Percentiles rank a stretch among this genome's conserved stretches.
Conservation (phyloP, 495 filamentous ascomycete genomes). For the Tricharina praecox region DNA sequence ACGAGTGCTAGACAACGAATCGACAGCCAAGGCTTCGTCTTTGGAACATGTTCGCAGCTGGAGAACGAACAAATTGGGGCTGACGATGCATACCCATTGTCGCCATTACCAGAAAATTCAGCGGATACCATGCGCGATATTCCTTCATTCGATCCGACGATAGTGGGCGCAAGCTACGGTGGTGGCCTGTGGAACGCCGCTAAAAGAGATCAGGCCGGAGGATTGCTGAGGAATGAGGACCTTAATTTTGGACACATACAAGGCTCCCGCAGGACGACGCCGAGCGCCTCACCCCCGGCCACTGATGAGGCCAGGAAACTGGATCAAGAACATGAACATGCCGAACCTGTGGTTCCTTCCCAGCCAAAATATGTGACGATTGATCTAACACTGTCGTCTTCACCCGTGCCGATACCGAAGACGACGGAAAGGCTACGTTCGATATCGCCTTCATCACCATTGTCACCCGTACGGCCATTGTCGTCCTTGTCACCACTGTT, state of each 20-base stretch:
- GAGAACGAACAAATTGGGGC: not conserved
- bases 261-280: conserved; percentile 30
- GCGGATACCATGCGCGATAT: not conserved
- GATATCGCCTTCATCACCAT: not conserved
- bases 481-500: too few species aligned
- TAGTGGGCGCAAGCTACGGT: not conserved
- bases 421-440: not conserved
- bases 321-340: not conserved
- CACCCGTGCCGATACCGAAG: not conserved
- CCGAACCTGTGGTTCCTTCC: not conserved
- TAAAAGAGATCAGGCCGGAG: conserved; percentile 44
- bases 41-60: conserved; percentile 1
- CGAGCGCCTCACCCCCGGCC: not conserved
- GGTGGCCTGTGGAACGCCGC: conserved; percentile 50
- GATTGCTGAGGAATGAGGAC: conserved; percentile 41
- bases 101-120: not conserved
- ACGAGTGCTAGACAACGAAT: not conserved
- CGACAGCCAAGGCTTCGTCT: not conserved
- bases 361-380: not conserved
- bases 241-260: conserved; percentile 31
- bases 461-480: too few species aligned
- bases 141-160: not conserved
- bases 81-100: not conserved
- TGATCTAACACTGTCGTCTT: not conserved
- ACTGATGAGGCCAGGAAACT: not conserved